Evolutionary conservation across 306 rosid genomes (phyloP), one percentile per base, ranked within the genome.

Genomic region (Prunus dulcis): DNA sequence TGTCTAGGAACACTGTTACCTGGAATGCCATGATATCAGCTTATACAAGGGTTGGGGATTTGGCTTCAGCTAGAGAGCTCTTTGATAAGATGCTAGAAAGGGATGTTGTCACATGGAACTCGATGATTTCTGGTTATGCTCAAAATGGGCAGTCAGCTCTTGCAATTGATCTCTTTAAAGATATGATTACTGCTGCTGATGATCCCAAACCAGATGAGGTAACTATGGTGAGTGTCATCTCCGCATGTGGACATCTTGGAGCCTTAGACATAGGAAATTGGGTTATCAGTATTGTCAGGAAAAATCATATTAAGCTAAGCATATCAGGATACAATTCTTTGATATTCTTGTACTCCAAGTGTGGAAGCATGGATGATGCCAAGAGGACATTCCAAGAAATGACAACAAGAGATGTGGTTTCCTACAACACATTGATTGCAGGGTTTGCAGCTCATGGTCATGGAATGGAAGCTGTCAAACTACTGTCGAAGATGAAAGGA

Each of bases 21-120:
- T 88, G 91, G 93, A 90, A 91, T 80, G 79, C 82, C 76, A 88
- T 91, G 96, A 87, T 88, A 76, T 82, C 91, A 23, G 96, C 91
- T 51, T 83, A 85, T 82, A 74, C 87, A 74, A 91, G 87, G 80
- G 83, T 74, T 5, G 96, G 93, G 71, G 57, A 87, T 70, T 52
- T 87, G 80, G 53, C 67, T 64, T 76, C 66, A 14, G 96, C 91
- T 41, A 77, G 82, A 64, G 84, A 85, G 61, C 81, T 91, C 72
- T 91, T 91, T 20, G 64, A 91, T 74, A 80, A 85, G 80, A 91
- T 91, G 91, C 89, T 79, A 19, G 74, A 87, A 63, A 87, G 80
- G 78, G 81, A 85, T 67, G 88, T 79, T 41, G 80, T 88, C 52
- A 87, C 96, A 0, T 88, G 96, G 96, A 88, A 88, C 80, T 86